These are phyloP conservation scores for Sporothrix curviconia DNA, from an alignment of 2,329 filamentous ascomycete genomes.

Conservation along the genomic window DNA sequence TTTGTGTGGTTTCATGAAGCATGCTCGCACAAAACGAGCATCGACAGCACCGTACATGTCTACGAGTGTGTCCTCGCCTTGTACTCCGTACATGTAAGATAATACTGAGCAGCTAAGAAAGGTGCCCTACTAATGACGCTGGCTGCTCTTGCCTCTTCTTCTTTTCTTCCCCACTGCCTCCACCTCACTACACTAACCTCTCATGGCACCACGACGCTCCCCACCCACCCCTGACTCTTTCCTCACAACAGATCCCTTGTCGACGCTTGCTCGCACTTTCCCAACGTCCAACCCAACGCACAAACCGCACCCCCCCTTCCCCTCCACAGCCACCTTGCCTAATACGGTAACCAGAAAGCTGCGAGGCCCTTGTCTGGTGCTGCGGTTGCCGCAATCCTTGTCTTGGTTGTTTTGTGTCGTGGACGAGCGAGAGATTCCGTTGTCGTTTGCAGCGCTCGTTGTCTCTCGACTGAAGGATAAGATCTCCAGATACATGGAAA, in stretches of 20 bases:
- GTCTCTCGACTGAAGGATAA: too few species aligned
- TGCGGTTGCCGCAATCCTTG: constrained; percentile 9
- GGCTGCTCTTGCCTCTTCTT: not conserved
- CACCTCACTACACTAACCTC: not conserved
- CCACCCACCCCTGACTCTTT: not conserved
- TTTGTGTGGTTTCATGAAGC: constrained; percentile 5
- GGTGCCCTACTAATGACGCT: not conserved
- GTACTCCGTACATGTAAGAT: too few species aligned
- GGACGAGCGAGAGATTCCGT: too few species aligned
- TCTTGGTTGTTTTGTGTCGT: not conserved
- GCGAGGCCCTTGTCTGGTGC: not conserved
- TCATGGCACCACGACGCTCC: not conserved
- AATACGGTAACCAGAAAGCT: constrained; percentile 12
- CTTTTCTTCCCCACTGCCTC: not conserved
- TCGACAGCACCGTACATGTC: too few species aligned
- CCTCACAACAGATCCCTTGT: not conserved
- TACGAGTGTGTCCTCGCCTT: too few species aligned
- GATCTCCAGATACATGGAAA: too few species aligned
- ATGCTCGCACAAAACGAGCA: not conserved
- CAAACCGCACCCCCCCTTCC: not conserved
- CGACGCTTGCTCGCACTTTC: not conserved
- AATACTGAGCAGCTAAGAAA: too few species aligned
- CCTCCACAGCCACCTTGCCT: constrained; percentile 16
- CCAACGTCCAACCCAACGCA: constrained; percentile 1
- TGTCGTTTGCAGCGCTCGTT: not conserved